These are phyloP conservation scores for Triangularia verruculosa DNA, from an alignment of 2,329 filamentous ascomycete species.

Conservation along the genomic window DNA sequence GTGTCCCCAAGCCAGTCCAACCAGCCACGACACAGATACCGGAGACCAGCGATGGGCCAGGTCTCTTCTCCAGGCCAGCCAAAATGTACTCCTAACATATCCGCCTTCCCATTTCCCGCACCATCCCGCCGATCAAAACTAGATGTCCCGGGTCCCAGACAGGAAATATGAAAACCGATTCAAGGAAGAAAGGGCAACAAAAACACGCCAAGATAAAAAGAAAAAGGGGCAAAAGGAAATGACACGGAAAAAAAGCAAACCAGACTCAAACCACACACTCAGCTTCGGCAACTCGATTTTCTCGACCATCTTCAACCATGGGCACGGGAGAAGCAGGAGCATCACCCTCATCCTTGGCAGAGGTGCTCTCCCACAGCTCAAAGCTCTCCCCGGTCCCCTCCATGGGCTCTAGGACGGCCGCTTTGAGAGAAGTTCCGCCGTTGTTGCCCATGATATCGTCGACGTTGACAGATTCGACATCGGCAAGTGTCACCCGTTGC, in stretches of 20 bases:
- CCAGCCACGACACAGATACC: not conserved
- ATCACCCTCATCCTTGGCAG: slow-evolving; percentile 56
- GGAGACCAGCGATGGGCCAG: not conserved
- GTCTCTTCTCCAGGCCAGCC: not conserved
- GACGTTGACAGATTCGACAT: slow-evolving; percentile 28
- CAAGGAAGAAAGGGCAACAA: not conserved
- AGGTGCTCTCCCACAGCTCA: slow-evolving; percentile 69
- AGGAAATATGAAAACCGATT: not conserved
- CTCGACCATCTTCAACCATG: not conserved
- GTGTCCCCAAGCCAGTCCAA: not conserved
- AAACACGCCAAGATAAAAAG: not conserved
- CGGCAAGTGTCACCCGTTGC: slow-evolving; percentile 25
- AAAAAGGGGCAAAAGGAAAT: not conserved
- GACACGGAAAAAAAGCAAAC: not conserved
- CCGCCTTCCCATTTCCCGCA: not conserved
- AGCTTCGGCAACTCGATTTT: not conserved
- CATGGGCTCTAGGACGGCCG: slow-evolving; percentile 51
- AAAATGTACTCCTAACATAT: not conserved
- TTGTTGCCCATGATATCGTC: slow-evolving; percentile 40
- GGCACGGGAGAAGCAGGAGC: slow-evolving; percentile 19
- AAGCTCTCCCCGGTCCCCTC: slow-evolving; percentile 60
- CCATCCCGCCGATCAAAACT: not conserved
- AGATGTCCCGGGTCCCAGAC: not conserved
- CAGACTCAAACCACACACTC: not conserved
- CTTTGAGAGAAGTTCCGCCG: slow-evolving; percentile 39